A percentile compares a stretch with the other conserved stretches of the same genome.
Evolutionary conservation across 352 stramenopile genomes (phyloP).

Genomic region (Pythium vanterpoolii): DNA sequence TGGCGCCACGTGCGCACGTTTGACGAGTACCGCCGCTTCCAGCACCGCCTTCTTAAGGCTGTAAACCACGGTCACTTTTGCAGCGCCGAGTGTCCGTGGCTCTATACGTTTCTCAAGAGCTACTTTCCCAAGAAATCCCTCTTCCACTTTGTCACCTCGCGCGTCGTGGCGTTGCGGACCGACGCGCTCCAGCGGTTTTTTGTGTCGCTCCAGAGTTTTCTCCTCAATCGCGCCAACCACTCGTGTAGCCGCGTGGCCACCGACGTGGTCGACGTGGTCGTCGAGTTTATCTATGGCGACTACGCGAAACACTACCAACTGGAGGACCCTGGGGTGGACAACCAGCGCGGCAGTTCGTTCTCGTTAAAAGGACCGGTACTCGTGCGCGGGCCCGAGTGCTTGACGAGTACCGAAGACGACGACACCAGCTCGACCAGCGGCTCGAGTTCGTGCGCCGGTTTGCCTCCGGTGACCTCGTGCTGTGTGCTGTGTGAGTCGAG

Average conservation of each 20-base stretch:
- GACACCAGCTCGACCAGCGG: conserved; percentile 22
- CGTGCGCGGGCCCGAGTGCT: conserved; percentile 14
- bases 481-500: conserved; percentile 41
- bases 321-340: conserved; percentile 17
- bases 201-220: conserved; percentile 44
- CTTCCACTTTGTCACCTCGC: conserved; percentile 44
- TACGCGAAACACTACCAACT: conserved; percentile 45
- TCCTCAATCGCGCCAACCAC: conserved; percentile 63
- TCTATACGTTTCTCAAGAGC: conserved; percentile 72
- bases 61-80: conserved; percentile 76
- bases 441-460: not conserved
- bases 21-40: conserved; percentile 70
- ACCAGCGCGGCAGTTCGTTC: conserved; percentile 6
- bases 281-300: conserved; percentile 67
- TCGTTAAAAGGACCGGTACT: conserved; percentile 1
- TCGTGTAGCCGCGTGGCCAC: conserved; percentile 36
- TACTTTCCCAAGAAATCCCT: conserved; percentile 74
- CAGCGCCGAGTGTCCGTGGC: conserved; percentile 61
- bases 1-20: conserved; percentile 59
- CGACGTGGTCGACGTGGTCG: conserved; percentile 37
- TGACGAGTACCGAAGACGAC: conserved; percentile 36
- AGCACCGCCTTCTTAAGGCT: conserved; percentile 59
- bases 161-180: conserved; percentile 42
- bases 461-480: not conserved
- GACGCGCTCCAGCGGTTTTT: conserved; percentile 62